Percentiles rank a stretch among this genome's conserved stretches.
phyloP scores from a whole-genome alignment of 73 alveolate genomes.

The Blepharisma japonicum region DNA sequence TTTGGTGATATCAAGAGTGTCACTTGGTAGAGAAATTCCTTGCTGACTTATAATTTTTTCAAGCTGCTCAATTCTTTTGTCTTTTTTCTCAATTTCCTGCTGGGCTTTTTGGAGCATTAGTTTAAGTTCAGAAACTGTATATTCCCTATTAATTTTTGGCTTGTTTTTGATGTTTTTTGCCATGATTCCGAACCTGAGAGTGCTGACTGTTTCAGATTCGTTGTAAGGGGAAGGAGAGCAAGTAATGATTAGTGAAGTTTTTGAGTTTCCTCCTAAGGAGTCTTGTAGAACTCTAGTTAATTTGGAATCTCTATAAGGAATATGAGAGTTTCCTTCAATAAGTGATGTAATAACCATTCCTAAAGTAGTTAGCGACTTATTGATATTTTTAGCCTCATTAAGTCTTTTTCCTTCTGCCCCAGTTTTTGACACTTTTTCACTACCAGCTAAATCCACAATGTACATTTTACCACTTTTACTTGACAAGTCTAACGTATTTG shows the following conservation, averaged over 20 bases:
- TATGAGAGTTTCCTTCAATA: slow-evolving; percentile 48
- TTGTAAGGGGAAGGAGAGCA: slow-evolving; percentile 73
- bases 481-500: slow-evolving; percentile 7
- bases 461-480: slow-evolving; percentile 90
- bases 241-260: slow-evolving; percentile 72
- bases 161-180: slow-evolving; percentile 76
- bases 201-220: slow-evolving; percentile 61
- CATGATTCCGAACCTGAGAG: slow-evolving; percentile 71
- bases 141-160: slow-evolving; percentile 72
- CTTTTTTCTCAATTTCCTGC: slow-evolving; percentile 30
- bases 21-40: too few relatives aligned
- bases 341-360: slow-evolving; percentile 91
- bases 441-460: slow-evolving; percentile 96
- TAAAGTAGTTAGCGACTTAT: slow-evolving; percentile 79
- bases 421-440: slow-evolving; percentile 89
- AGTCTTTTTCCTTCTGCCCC: slow-evolving; percentile 91
- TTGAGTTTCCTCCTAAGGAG: slow-evolving; percentile 73
- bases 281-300: too few relatives aligned
- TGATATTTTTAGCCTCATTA: slow-evolving; percentile 88
- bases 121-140: slow-evolving; percentile 67
- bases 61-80: too few relatives aligned
- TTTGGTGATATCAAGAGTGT: too few relatives aligned
- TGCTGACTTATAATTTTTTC: too few relatives aligned
- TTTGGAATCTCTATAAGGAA: too few relatives aligned
- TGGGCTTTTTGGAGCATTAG: slow-evolving; percentile 42